Evolutionary conservation across 768 basidiomycete genomes (phyloP).

Genomic region (Lepiota brunneoincarnata): DNA sequence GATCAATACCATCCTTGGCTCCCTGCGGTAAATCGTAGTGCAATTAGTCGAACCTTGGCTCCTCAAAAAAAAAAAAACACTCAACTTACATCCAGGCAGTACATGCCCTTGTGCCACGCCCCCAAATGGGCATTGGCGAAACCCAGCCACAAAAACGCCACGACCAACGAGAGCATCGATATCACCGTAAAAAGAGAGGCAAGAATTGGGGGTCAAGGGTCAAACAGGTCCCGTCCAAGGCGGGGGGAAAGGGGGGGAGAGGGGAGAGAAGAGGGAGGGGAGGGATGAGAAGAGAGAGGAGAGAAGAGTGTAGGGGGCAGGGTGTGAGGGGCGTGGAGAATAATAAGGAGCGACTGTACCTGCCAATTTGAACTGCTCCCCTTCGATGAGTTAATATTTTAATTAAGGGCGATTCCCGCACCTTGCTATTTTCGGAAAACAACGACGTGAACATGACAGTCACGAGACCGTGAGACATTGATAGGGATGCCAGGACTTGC

Average conservation of each 20-base stretch:
- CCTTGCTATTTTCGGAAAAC: too few relatives aligned
- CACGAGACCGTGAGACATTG: too few relatives aligned
- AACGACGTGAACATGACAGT: too few relatives aligned
- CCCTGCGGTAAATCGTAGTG: slow-evolving; percentile 22
- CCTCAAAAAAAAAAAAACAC: too few relatives aligned
- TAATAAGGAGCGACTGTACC: too few relatives aligned
- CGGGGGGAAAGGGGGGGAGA: neutral
- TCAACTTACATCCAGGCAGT: slow-evolving; percentile 38
- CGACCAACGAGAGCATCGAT: neutral
- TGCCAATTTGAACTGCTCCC: too few relatives aligned
- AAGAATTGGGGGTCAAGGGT: neutral
- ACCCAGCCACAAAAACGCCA: neutral
- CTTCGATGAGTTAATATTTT: too few relatives aligned
- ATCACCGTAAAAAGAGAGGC: neutral
- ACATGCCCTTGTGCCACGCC: slow-evolving; percentile 42
- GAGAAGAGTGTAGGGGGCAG: too few relatives aligned
- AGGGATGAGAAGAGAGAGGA: neutral
- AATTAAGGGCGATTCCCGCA: too few relatives aligned
- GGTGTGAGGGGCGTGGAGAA: too few relatives aligned
- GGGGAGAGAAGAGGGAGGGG: neutral
- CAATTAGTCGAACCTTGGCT: neutral
- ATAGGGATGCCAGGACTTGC: too few relatives aligned
- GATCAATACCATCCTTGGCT: slow-evolving; percentile 23
- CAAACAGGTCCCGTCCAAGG: neutral
- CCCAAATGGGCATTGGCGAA: slow-evolving; percentile 38